Conservation (phyloP, 257 asterid genomes). For the Henckelia pumila region DNA sequence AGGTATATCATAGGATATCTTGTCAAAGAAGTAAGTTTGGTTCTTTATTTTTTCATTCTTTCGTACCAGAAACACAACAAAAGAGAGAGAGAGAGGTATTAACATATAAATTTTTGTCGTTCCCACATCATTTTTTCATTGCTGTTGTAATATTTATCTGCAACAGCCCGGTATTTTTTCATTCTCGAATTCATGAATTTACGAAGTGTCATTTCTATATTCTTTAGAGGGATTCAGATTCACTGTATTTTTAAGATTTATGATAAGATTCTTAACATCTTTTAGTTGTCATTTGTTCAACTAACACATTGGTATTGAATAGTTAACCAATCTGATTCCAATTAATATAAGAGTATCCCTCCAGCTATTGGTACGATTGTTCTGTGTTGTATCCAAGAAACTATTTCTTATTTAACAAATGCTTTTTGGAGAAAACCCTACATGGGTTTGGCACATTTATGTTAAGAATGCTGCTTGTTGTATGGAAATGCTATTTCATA, state of each 20-base stretch:
- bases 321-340: no score
- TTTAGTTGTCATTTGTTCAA: not conserved
- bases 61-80: not conserved
- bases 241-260: not conserved
- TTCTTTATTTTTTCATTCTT: conserved; percentile 14
- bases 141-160: conserved; percentile 24
- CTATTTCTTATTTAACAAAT: not conserved
- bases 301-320: no score
- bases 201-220: not conserved
- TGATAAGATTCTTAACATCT: not conserved
- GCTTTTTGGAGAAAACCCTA: not conserved
- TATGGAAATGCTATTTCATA: not conserved
- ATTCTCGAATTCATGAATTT: not conserved
- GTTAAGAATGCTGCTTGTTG: no score
- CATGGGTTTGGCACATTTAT: no score
- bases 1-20: conserved; percentile 14
- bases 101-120: conserved; percentile 17
- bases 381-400: not conserved
- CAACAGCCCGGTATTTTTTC: not conserved
- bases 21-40: conserved; percentile 4
- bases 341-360: no score
- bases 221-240: not conserved
- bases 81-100: not conserved
- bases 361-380: not conserved
- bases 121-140: not conserved